Percentiles rank a stretch among this genome's conserved stretches.
phyloP scores from a whole-genome alignment of 495 filamentous ascomycete genomes.

The Neurospora sp. region DNA sequence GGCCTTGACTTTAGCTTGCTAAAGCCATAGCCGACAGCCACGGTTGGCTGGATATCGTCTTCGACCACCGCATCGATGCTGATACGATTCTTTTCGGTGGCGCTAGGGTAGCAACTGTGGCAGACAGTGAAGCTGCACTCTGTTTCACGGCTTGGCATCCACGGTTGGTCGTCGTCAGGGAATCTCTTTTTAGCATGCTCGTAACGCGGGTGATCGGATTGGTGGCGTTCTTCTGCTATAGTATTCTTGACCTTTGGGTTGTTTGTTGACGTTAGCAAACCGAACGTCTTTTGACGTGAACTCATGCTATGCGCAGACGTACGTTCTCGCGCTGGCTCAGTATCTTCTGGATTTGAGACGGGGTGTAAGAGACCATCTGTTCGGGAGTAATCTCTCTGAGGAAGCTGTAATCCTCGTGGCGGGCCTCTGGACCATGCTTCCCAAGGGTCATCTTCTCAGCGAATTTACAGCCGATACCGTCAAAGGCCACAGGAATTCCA shows the following conservation, averaged over 20 bases:
- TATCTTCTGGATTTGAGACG: slow-evolving; percentile 29
- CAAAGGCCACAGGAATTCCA: slow-evolving; percentile 23
- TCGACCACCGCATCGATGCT: slow-evolving; percentile 40
- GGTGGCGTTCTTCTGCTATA: slow-evolving; percentile 11
- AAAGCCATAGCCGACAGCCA: slow-evolving; percentile 37
- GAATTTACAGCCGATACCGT: slow-evolving; percentile 16
- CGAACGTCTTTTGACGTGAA: neutral
- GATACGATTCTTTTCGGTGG: slow-evolving; percentile 34
- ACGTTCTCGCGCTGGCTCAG: slow-evolving; percentile 33
- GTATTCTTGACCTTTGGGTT: slow-evolving; percentile 13
- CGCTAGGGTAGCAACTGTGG: slow-evolving; percentile 36
- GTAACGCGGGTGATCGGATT: neutral
- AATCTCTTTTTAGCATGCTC: slow-evolving; percentile 1
- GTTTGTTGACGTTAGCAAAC: neutral
- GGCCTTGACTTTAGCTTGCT: slow-evolving; percentile 16
- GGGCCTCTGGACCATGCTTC: slow-evolving; percentile 22
- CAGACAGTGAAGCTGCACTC: slow-evolving; percentile 47
- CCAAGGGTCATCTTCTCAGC: slow-evolving; percentile 15
- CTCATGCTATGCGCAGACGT: neutral
- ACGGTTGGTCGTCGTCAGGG: slow-evolving; percentile 17
- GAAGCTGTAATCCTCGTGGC: slow-evolving; percentile 28
- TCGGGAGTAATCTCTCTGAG: slow-evolving; percentile 44
- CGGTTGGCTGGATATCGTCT: slow-evolving; percentile 31
- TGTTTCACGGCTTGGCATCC: slow-evolving; percentile 25
- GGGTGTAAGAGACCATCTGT: slow-evolving; percentile 33